Evolutionary conservation across 768 basidiomycete species (phyloP).

Genomic region (Termitomyces heimii): DNA sequence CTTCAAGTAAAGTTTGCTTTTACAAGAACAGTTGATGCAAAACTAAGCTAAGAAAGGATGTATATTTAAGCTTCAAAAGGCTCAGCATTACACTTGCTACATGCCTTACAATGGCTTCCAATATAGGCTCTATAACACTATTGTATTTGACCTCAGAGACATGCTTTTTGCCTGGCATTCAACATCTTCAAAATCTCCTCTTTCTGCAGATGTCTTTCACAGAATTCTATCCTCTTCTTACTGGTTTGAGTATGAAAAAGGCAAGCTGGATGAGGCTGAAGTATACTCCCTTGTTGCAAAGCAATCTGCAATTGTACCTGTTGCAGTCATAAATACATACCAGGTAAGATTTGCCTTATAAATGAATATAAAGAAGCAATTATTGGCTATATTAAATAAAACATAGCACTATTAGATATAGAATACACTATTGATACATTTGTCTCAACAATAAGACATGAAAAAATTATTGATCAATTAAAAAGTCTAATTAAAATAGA

Average conservation of each 20-base stretch:
- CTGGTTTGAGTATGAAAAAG: not conserved
- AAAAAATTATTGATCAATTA: no score
- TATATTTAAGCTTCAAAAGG: not conserved
- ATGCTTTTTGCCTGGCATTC: not conserved
- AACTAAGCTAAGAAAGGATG: not conserved
- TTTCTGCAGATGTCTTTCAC: not conserved
- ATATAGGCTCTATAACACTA: not conserved
- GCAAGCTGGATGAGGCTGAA: not conserved
- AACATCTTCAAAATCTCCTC: not conserved
- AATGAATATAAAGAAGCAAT: no score
- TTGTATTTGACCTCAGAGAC: not conserved
- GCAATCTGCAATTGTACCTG: not conserved
- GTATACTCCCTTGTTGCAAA: not conserved
- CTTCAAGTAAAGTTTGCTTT: no score
- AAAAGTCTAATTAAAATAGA: no score
- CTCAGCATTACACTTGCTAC: no score
- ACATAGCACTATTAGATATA: no score
- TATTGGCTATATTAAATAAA: no score
- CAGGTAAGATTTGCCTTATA: no score
- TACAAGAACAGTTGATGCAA: no score
- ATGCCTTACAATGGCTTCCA: not conserved
- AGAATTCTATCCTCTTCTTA: not conserved
- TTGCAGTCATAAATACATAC: not conserved
- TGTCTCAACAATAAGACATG: no score
- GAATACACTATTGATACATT: no score